Base-by-base conservation (phyloP, 2,329 filamentous ascomycete genomes). In the Penicillium sp. region DNA sequence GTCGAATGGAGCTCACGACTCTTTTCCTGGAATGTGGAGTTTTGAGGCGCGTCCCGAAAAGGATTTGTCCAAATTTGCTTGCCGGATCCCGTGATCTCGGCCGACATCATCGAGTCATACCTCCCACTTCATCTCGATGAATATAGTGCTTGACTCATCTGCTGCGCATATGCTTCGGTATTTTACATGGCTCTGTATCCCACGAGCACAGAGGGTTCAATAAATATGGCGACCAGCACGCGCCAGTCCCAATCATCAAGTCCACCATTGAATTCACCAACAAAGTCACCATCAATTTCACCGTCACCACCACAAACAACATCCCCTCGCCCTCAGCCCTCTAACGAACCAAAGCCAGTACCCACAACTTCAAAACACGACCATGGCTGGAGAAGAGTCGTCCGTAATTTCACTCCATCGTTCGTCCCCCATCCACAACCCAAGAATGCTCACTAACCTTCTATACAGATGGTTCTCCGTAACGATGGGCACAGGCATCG, bases 401-500 rank as follows among this genome's bases (percentile, higher is more conserved):
- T 73, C n/a, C 68, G 69, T 16, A 71, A 73, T 46, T 73, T 74
- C 46, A 71, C 70, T 0, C 72, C 72, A 7, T 88, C 67, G 59
- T 77, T 62, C 9, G 59, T 62, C 4, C 34, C n/a, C 34, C 34
- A 6, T 1, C 28, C 15, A 47, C n/a, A 2, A 28, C 26, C 9
- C n/a, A 9, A 6, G 6, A 42, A 26, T 8, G 9, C 6, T 8
- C 28, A 10, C 29, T 31, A 36, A 41, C 24, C 42, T 51, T 38
- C 57, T 39, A 28, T 9, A 6, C 18, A 74, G 71, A 58, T 75
- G 73, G 73, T 74, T 74, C 54, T 68, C 70, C 2, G 67, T 74
- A 28, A 74, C 62, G 7, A 75, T 75, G 72, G 71, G 72, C 34
- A 75, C 72, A 1, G 73, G 72, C 0, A 73, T 75, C n/a, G 71